Base-by-base conservation (phyloP, 2,329 filamentous ascomycete genomes). In the Colletotrichum sp. region DNA sequence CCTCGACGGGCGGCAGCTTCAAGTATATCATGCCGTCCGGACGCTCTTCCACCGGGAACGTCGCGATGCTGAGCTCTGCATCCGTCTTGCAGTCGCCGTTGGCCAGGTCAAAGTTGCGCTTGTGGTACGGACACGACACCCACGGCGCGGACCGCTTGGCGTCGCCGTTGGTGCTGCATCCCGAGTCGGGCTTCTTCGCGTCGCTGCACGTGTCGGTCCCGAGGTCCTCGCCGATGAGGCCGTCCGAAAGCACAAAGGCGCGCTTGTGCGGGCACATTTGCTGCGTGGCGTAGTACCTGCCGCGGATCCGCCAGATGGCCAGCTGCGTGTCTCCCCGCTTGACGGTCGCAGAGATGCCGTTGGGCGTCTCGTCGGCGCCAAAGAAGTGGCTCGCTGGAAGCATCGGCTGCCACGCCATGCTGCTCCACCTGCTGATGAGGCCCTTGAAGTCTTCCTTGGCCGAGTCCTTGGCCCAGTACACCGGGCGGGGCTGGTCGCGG, bases 251-350 rank as follows among this genome's bases (percentile, higher is more conserved):
- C n/a, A 96, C 93, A 81, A 98, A 98, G 1, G 95, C 93, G 13
- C 95, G 93, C 86, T 96, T 97, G 87, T 98, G 95, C 12, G 96
- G 96, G 83, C 96, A 98, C 96, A 98, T 98, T 83, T 98, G 95
- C 86, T 98, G 96, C 16, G 94, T 94, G 75, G 95, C 94, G 84
- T 96, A 96, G 88, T 93, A 98, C 70, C 90, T 91, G 25, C 95
- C 95, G 70, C 92, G 91, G 77, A 98, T 90, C 80, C 95, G 94
- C 91, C 96, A 98, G 69, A 98, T 88, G 9, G 96, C 95, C 3
- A 98, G 90, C 84, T 98, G 96, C 0, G 95, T 98, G 83, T 98
- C 95, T 59, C 96, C 95, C 59, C 95, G 91, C 88, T 98, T 97
- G 85, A 98, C 88, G 36, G 93, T 93, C 6, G 95, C 93, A 12